Percentiles rank a stretch among this genome's conserved stretches.
Conservation (phyloP, 2,329 filamentous ascomycete species). For the Decorospora gaudefroyi region DNA sequence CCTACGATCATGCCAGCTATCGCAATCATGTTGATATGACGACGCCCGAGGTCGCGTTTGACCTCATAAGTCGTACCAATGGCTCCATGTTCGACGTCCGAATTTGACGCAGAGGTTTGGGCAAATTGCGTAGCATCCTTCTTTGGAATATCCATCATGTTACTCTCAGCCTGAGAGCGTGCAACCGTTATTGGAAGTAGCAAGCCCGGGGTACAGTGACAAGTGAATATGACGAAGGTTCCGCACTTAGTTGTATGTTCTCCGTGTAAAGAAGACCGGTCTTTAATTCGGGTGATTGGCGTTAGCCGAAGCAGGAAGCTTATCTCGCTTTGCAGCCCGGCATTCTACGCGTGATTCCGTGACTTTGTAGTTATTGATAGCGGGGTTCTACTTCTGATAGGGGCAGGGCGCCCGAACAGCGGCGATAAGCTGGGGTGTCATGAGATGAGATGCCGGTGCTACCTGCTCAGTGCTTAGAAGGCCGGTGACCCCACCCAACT, state of each 20-base stretch:
- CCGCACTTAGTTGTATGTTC: no score
- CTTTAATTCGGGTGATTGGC: no score
- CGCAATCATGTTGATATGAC: conserved; percentile 22
- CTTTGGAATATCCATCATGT: conserved; percentile 3
- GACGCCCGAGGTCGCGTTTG: conserved; percentile 13
- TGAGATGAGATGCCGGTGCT: conserved; percentile 2
- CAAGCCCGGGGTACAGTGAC: no score
- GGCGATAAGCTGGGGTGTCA: conserved; percentile 1
- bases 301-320: conserved; percentile 1
- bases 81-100: conserved; percentile 3
- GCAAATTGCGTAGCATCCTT: conserved; percentile 1
- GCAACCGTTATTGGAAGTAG: not conserved
- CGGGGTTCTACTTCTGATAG: conserved; percentile 1
- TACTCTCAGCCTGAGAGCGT: not conserved
- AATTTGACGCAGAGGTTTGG: conserved; percentile 2
- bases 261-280: no score
- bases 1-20: conserved; percentile 16
- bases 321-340: conserved; percentile 2
- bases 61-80: conserved; percentile 3
- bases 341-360: not conserved
- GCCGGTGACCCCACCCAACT: conserved; percentile 1
- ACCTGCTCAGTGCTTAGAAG: conserved; percentile 1
- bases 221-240: no score
- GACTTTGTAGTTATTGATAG: not conserved
- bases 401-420: not conserved